These are phyloP conservation scores for Cunninghamia lanceolata DNA, from an alignment of 75 land plant species.

Conservation along the genomic window DNA sequence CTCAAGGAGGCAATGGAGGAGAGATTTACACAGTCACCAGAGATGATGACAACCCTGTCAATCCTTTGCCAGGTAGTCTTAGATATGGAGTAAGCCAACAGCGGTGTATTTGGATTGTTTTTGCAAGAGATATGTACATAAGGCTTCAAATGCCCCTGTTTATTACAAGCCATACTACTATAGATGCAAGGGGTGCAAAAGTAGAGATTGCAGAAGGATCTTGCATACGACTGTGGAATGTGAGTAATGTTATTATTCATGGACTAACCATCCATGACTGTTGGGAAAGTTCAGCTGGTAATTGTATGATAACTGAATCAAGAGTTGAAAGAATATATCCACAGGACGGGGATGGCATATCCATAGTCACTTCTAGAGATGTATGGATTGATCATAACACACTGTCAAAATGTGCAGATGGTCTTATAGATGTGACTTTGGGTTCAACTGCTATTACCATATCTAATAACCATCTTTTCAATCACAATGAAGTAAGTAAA, in stretches of 20 bases:
- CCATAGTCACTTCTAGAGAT: constrained; percentile 29
- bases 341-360: constrained; percentile 71
- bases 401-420: constrained; percentile 39
- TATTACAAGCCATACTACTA: constrained; percentile 30
- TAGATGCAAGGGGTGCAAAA: constrained; percentile 31
- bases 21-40: constrained; percentile 23
- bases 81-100: constrained; percentile 18
- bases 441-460: constrained; percentile 65
- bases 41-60: constrained; percentile 13
- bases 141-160: constrained; percentile 24
- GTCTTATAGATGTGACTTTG: constrained; percentile 56
- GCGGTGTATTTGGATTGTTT: constrained; percentile 27
- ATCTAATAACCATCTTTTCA: constrained; percentile 61
- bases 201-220: constrained; percentile 34
- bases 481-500: constrained; percentile 45
- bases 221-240: constrained; percentile 27
- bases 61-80: constrained; percentile 26
- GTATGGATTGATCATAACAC: constrained; percentile 80
- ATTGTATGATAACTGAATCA: neutral
- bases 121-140: constrained; percentile 23
- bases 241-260: constrained; percentile 37
- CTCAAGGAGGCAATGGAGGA: neutral
- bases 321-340: constrained; percentile 11
- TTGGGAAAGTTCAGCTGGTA: constrained; percentile 11
- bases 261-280: constrained; percentile 34